Evolutionary conservation across 2,329 filamentous ascomycete species (phyloP).

Genomic region (Fusarium aywerte): DNA sequence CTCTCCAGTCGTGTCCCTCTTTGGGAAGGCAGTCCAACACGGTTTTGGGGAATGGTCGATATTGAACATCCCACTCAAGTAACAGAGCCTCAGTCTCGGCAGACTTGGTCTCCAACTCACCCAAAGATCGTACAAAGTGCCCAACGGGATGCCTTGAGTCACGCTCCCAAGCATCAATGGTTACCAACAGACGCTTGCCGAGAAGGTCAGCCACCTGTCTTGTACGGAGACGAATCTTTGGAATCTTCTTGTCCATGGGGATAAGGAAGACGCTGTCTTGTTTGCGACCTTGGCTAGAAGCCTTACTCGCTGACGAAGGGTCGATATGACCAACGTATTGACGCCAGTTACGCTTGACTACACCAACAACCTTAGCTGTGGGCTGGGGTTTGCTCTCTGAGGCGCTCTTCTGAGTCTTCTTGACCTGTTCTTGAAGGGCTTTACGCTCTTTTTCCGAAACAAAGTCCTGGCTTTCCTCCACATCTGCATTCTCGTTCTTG

Average conservation of each 20-base stretch:
- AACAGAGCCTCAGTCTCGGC: slow-evolving; percentile 95
- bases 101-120: slow-evolving; percentile 95
- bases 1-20: slow-evolving; percentile 94
- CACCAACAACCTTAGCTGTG: slow-evolving; percentile 89
- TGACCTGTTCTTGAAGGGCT: slow-evolving; percentile 91
- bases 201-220: slow-evolving; percentile 88
- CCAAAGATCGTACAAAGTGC: slow-evolving; percentile 92
- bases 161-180: slow-evolving; percentile 94
- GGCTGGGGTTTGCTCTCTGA: slow-evolving; percentile 85
- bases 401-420: slow-evolving; percentile 80
- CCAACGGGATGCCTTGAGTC: slow-evolving; percentile 93
- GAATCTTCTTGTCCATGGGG: slow-evolving; percentile 97
- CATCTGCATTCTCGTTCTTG: slow-evolving; percentile 92
- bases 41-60: slow-evolving; percentile 94
- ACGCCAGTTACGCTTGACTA: slow-evolving; percentile 96
- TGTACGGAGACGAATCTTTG: slow-evolving; percentile 93
- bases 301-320: slow-evolving; percentile 80
- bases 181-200: slow-evolving; percentile 90
- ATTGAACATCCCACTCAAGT: slow-evolving; percentile 96
- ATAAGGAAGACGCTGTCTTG: slow-evolving; percentile 95
- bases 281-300: slow-evolving; percentile 79
- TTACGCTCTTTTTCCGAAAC: slow-evolving; percentile 88
- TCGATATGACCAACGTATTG: slow-evolving; percentile 98
- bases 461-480: slow-evolving; percentile 78
- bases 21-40: slow-evolving; percentile 91